phyloP scores from a whole-genome alignment of 345 rosid species.

The Sisymbrium altissimum region DNA sequence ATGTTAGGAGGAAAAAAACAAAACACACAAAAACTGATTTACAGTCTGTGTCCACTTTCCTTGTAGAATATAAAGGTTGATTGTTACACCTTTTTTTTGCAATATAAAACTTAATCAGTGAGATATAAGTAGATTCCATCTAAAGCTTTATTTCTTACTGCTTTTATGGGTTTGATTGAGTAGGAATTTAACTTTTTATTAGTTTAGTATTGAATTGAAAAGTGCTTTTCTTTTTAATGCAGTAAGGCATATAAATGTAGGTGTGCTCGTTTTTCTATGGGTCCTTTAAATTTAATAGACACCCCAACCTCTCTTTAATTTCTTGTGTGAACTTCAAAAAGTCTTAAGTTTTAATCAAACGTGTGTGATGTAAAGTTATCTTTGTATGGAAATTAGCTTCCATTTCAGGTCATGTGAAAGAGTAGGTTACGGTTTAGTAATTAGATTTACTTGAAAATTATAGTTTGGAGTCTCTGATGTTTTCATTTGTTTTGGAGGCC shows the following conservation, averaged over 20 bases:
- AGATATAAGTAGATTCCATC: slow-evolving; percentile 4
- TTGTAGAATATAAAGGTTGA: slow-evolving; percentile 33
- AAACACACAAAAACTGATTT: slow-evolving; percentile 21
- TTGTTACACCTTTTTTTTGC: not conserved
- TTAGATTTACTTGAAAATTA: not conserved
- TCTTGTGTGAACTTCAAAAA: not conserved
- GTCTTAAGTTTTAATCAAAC: not conserved
- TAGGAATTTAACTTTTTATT: slow-evolving; percentile 18
- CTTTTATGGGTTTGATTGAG: slow-evolving; percentile 21
- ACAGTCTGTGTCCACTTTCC: slow-evolving; percentile 34
- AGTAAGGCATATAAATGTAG: slow-evolving; percentile 48
- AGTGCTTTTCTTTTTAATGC: slow-evolving; percentile 49
- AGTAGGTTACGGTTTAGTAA: slow-evolving; percentile 2
- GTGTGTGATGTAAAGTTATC: not conserved
- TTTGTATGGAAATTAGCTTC: not conserved
- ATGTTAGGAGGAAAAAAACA: slow-evolving; percentile 22
- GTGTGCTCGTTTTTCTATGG: slow-evolving; percentile 14
- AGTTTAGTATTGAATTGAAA: slow-evolving; percentile 26
- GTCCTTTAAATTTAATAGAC: slow-evolving; percentile 32
- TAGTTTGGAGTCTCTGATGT: not conserved
- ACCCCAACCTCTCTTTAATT: slow-evolving; percentile 24
- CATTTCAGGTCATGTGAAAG: not conserved
- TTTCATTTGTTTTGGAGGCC: not conserved
- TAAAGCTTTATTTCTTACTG: no score
- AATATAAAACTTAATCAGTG: slow-evolving; percentile 28